Evolutionary conservation across 2,329 filamentous ascomycete genomes (phyloP), one percentile per base, ranked within the genome.

Genomic region (Colletotrichum plurivorum): DNA sequence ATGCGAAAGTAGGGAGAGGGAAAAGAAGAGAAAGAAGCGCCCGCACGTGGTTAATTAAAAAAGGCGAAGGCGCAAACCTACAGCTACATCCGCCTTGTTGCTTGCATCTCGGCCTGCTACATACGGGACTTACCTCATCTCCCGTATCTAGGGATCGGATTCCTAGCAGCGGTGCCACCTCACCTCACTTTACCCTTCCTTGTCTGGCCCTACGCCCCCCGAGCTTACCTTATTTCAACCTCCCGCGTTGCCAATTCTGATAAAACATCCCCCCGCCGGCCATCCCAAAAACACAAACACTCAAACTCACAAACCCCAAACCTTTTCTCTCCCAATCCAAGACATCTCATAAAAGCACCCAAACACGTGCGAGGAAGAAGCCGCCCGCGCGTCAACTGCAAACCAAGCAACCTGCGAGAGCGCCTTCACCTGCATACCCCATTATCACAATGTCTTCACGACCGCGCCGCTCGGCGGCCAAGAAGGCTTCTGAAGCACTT

Each of bases 391-490:
- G 52, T 45, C 58, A 36, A 45, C 51, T 10, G 45, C 43, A 56
- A 8, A n/a, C 57, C 57, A 54, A 67, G 41, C 52, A 63, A 31
- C 5, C 52, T 18, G 48, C 66, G 36, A 61, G 48, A 54, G 18
- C 54, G 58, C 46, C 39, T 27, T 31, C 36, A 22, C 9, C 31
- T 16, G 27, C 51, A 45, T 27, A 36, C 72, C 59, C 62, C 62
- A 63, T 74, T 67, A 70, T 8, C 36, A 55, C 48, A 16, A 87
- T 87, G 85, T 73, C 83, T 53, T 80, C 82, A 39, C 83, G 86
- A 67, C 85, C 86, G 49, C 84, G 82, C 59, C 80, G 83, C 51
- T 82, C 81, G 22, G 82, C 82, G 31, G 82, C 82, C 66, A 73
- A 80, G 54, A 82, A 77, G 76, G 82, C 82, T 52, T 81, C 79